Evolutionary conservation across 116 monocot species (phyloP).

Genomic region (Papilionanthe hybrid): DNA sequence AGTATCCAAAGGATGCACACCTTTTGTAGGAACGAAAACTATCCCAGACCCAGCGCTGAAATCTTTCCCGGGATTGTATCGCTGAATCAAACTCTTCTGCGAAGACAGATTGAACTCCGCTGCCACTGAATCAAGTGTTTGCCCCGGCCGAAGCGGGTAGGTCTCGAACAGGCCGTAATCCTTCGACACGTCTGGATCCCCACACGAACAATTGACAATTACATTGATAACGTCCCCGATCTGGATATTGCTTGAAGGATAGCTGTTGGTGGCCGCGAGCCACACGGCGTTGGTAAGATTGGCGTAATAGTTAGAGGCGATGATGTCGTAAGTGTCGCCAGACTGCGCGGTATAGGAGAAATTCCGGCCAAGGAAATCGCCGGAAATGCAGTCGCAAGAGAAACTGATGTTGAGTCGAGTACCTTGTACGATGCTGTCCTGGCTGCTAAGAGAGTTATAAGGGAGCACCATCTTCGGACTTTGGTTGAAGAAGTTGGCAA

Average conservation of each 20-base stretch:
- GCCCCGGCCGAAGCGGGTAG: constrained; percentile 46
- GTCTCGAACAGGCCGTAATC: constrained; percentile 66
- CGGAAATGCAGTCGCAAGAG: constrained; percentile 24
- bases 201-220: constrained; percentile 60
- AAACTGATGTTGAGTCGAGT: constrained; percentile 35
- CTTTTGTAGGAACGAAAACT: constrained; percentile 49
- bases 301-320: constrained; percentile 29
- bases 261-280: constrained; percentile 26
- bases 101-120: constrained; percentile 7
- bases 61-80: constrained; percentile 42
- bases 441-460: constrained; percentile 17
- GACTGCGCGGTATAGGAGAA: constrained; percentile 21
- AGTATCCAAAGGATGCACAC: constrained; percentile 12
- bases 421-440: constrained; percentile 21
- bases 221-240: constrained; percentile 26
- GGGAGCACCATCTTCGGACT: background rate
- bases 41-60: constrained; percentile 39
- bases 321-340: constrained; percentile 37
- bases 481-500: constrained; percentile 33
- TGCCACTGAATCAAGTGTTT: constrained; percentile 43
- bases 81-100: constrained; percentile 22
- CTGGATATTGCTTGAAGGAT: constrained; percentile 15
- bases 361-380: constrained; percentile 14
- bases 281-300: constrained; percentile 44
- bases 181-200: constrained; percentile 29